Evolutionary conservation across 2,329 filamentous ascomycete species (phyloP).

Genomic region (Penicillium corylophilum): DNA sequence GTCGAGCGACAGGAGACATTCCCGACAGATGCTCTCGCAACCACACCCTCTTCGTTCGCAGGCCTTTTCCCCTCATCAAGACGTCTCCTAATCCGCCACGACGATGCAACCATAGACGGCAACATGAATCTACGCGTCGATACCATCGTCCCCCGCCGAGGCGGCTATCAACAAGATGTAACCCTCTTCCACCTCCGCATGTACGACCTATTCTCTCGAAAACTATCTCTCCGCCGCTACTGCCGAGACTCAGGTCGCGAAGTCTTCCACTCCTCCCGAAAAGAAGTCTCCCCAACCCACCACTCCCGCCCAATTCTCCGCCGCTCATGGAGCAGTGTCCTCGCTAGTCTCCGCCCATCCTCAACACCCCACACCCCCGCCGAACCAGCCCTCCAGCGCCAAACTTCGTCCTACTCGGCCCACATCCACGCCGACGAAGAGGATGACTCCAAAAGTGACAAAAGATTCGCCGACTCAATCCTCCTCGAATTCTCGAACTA

Average conservation of each 20-base stretch:
- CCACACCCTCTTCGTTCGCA: slow-evolving; percentile 78
- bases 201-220: slow-evolving; percentile 81
- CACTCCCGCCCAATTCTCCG: slow-evolving; percentile 54
- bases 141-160: slow-evolving; percentile 63
- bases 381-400: slow-evolving; percentile 50
- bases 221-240: slow-evolving; percentile 89
- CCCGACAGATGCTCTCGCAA: slow-evolving; percentile 67
- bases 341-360: slow-evolving; percentile 57
- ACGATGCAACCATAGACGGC: slow-evolving; percentile 84
- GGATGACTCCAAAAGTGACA: background rate
- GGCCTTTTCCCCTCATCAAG: slow-evolving; percentile 82
- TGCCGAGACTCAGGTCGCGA: slow-evolving; percentile 90
- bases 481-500: slow-evolving; percentile 98
- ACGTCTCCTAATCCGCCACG: slow-evolving; percentile 79
- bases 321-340: slow-evolving; percentile 60
- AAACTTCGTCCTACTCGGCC: slow-evolving; percentile 54
- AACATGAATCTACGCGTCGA: slow-evolving; percentile 96
- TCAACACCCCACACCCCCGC: slow-evolving; percentile 47
- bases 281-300: slow-evolving; percentile 56
- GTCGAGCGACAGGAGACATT: slow-evolving; percentile 57
- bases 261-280: slow-evolving; percentile 79
- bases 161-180: slow-evolving; percentile 61
- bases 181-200: slow-evolving; percentile 92
- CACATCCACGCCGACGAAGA: background rate
- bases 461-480: slow-evolving; percentile 69